A percentile compares a stretch with the other conserved stretches of the same genome.
These are phyloP conservation scores for Aspergillus quadricinctus DNA, from an alignment of 2,329 filamentous ascomycete species.

Conservation along the genomic window DNA sequence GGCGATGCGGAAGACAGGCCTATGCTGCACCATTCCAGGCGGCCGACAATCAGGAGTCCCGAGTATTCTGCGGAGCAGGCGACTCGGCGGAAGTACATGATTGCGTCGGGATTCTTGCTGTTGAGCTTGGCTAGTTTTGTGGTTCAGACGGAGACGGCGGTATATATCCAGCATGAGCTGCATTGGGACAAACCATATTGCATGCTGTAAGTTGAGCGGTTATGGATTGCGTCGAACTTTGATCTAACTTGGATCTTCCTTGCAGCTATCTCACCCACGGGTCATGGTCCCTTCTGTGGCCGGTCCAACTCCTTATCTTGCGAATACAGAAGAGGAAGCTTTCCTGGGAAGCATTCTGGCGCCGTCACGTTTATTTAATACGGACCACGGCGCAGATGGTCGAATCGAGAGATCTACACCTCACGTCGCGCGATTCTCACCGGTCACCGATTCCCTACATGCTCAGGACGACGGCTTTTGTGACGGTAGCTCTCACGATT, in stretches of 20 bases:
- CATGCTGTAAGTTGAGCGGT: conserved; percentile 67
- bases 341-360: conserved; percentile 84
- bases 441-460: conserved; percentile 66
- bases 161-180: conserved; percentile 88
- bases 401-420: conserved; percentile 68
- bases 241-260: not conserved
- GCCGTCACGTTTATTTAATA: conserved; percentile 60
- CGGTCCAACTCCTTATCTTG: conserved; percentile 72
- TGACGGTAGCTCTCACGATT: conserved; percentile 82
- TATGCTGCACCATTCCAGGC: conserved; percentile 45
- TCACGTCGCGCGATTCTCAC: conserved; percentile 41
- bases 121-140: conserved; percentile 84
- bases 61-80: conserved; percentile 57
- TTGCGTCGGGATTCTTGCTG: conserved; percentile 77
- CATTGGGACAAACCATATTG: conserved; percentile 99
- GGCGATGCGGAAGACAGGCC: conserved; percentile 32
- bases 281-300: conserved; percentile 89
- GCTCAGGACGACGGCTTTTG: conserved; percentile 69
- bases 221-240: not conserved
- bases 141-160: conserved; percentile 90
- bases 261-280: conserved; percentile 80
- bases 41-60: conserved; percentile 74
- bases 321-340: conserved; percentile 72
- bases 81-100: conserved; percentile 78
- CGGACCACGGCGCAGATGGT: conserved; percentile 78